Conservation (phyloP, 2,329 filamentous ascomycete genomes). For the Cladophialophora yegresii region DNA sequence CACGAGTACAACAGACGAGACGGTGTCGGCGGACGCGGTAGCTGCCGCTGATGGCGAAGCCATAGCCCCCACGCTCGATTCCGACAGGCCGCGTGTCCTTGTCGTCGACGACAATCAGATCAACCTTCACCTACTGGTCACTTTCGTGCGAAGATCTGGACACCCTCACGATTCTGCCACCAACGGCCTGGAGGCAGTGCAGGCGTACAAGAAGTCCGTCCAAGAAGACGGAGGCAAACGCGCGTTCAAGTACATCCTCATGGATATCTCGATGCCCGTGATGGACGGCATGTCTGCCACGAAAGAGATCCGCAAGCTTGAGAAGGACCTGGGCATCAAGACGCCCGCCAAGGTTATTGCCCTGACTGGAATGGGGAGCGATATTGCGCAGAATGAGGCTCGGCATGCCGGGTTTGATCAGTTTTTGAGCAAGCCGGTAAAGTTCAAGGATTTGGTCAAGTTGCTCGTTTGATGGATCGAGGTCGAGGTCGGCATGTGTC, state of each 20-base stretch:
- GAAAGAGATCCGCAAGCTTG: conserved; percentile 49
- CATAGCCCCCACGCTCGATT: neutral
- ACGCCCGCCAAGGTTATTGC: conserved; percentile 48
- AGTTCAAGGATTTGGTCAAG: conserved; percentile 29
- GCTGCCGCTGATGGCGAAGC: neutral
- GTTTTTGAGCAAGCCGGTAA: conserved; percentile 52
- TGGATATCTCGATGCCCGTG: conserved; percentile 54
- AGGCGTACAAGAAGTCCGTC: conserved; percentile 39
- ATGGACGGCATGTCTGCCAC: conserved; percentile 54
- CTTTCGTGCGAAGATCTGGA: conserved; percentile 46
- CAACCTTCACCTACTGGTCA: conserved; percentile 49
- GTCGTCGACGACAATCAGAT: conserved; percentile 52
- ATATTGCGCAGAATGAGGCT: conserved; percentile 49
- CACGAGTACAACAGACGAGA: neutral
- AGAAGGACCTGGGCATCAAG: conserved; percentile 41
- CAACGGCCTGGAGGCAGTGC: conserved; percentile 49
- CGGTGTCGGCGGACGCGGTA: neutral
- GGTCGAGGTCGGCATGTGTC: conserved; percentile 13
- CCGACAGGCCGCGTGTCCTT: conserved; percentile 39
- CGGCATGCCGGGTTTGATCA: conserved; percentile 49
- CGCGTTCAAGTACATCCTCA: conserved; percentile 51
- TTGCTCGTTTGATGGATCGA: conserved; percentile 23
- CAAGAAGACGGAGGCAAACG: conserved; percentile 39
- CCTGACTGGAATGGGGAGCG: conserved; percentile 47
- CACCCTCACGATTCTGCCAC: conserved; percentile 44